Conservation (phyloP, 345 rosid species). For the Moricandia arvensis region DNA sequence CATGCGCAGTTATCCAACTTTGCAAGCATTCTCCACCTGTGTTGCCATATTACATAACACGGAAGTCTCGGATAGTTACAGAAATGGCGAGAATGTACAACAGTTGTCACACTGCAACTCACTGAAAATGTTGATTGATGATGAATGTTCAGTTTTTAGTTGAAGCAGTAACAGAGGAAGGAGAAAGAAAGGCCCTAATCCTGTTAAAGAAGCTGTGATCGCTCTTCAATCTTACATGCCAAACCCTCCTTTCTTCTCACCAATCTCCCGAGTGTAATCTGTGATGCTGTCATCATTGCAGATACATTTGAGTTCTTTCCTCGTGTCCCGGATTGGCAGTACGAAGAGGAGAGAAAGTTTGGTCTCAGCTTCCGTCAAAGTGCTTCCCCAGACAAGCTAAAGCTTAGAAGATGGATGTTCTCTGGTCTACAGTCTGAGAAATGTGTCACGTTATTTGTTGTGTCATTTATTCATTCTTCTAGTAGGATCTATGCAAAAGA, state of each 20-base stretch:
- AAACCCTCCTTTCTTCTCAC: constrained; percentile 90
- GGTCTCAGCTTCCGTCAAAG: constrained; percentile 12
- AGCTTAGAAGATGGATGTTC: constrained; percentile 25
- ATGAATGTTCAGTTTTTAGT: constrained; percentile 66
- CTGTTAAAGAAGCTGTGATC: constrained; percentile 29
- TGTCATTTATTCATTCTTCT: constrained; percentile 39
- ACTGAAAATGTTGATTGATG: constrained; percentile 64
- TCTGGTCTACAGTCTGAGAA: constrained; percentile 11
- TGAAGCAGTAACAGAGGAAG: constrained; percentile 61
- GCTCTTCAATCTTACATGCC: constrained; percentile 57
- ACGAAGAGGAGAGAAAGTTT: constrained; percentile 15
- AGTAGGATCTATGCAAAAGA: constrained; percentile 39
- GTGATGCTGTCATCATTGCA: constrained; percentile 7
- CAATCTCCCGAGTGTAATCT: constrained; percentile 74
- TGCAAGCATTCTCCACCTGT: constrained; percentile 93
- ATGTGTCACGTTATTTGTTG: constrained; percentile 25
- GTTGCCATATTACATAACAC: constrained; percentile 72
- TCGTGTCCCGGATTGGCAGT: neutral
- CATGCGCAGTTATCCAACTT: constrained; percentile 78
- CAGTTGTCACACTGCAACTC: constrained; percentile 50
- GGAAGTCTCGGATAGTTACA: constrained; percentile 41
- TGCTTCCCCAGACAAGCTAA: neutral
- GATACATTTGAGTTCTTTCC: constrained; percentile 7
- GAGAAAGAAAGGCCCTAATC: constrained; percentile 47
- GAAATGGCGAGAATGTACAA: constrained; percentile 37